A percentile compares a stretch with the other conserved stretches of the same genome.
phyloP scores from a whole-genome alignment of 495 filamentous ascomycete species.

The Aspergillus incahuasiensis region DNA sequence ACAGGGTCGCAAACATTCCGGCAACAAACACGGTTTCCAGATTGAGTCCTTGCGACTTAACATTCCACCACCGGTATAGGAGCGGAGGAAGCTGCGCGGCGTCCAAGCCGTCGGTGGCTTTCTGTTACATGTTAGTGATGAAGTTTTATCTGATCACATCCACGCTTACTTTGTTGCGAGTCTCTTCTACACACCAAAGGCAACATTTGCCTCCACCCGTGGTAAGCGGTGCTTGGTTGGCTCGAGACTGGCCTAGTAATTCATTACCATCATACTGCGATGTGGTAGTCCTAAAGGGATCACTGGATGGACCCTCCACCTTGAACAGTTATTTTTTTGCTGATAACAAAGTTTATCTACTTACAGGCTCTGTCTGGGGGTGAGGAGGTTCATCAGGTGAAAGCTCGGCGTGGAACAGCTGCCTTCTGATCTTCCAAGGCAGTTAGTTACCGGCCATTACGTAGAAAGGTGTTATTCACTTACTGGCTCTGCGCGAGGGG shows the following conservation, averaged over 20 bases:
- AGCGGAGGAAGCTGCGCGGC: slow-evolving; percentile 21
- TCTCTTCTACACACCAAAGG: slow-evolving; percentile 21
- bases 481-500: not conserved
- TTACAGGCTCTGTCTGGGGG: not conserved
- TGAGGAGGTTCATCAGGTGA: not conserved
- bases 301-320: not conserved
- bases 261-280: not conserved
- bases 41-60: slow-evolving; percentile 32
- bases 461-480: not conserved
- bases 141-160: not conserved
- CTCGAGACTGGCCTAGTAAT: not conserved
- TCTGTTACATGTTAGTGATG: not conserved
- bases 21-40: slow-evolving; percentile 16
- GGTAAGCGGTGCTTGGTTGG: not conserved
- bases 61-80: slow-evolving; percentile 35
- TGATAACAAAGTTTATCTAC: not conserved
- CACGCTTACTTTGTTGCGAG: not conserved
- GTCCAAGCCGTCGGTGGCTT: not conserved
- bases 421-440: not conserved
- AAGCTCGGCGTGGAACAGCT: not conserved
- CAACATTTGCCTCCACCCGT: slow-evolving; percentile 19
- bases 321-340: not conserved
- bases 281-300: not conserved
- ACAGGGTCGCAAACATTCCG: slow-evolving; percentile 20
- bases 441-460: not conserved